Conservation (phyloP, 1,139 yeast species). For the Suhomyces bokatorum region DNA sequence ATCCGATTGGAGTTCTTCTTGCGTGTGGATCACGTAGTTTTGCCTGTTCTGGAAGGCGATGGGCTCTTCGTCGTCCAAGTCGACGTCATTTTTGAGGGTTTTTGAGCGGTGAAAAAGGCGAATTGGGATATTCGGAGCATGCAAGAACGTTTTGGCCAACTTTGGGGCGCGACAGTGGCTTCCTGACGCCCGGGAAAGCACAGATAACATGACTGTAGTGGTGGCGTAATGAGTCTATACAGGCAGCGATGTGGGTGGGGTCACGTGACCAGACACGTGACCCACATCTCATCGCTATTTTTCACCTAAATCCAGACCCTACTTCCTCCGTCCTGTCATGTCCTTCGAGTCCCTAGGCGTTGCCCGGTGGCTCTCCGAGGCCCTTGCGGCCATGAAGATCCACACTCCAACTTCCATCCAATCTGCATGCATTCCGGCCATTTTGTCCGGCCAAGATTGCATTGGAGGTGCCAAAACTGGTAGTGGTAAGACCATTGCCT, state of each 20-base stretch:
- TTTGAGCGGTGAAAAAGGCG: conserved; percentile 1
- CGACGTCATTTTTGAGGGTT: background rate
- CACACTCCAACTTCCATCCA: conserved; percentile 85
- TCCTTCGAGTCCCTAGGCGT: conserved; percentile 70
- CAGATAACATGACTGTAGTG: background rate
- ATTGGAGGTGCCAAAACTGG: conserved; percentile 99
- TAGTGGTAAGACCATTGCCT: conserved; percentile 96
- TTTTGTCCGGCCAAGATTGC: conserved; percentile 81
- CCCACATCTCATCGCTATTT: conserved; percentile 5
- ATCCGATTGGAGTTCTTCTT: conserved; percentile 2
- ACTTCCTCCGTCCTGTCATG: conserved; percentile 20
- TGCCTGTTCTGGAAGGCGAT: background rate
- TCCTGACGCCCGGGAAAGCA: background rate
- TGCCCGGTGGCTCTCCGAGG: conserved; percentile 82
- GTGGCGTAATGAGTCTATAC: background rate
- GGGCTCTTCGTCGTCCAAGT: conserved; percentile 4
- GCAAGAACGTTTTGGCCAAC: background rate
- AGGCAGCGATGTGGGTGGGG: too few relatives aligned
- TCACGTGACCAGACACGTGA: conserved; percentile 3
- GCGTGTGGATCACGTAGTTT: conserved; percentile 12
- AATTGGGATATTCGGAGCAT: background rate
- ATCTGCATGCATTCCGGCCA: conserved; percentile 82
- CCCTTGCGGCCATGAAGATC: conserved; percentile 80
- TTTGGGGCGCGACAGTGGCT: background rate
- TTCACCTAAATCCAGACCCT: background rate